Conservation (phyloP, 257 asterid genomes). For the Verbascum thapsus region DNA sequence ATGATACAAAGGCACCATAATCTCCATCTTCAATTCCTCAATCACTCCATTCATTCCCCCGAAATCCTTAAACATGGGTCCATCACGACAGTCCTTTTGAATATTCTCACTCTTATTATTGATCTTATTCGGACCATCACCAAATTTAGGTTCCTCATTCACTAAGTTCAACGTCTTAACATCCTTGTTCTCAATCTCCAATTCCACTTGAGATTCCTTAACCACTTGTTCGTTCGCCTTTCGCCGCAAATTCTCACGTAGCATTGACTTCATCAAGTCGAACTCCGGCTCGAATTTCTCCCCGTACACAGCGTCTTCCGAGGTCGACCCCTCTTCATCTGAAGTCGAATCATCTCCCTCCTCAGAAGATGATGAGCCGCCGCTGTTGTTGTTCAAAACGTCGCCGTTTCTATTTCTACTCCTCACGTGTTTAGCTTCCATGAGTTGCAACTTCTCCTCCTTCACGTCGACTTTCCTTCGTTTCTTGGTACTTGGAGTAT, state of each 20-base stretch:
- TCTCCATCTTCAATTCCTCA: constrained; percentile 75
- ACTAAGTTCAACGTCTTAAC: constrained; percentile 44
- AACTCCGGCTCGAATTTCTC: constrained; percentile 60
- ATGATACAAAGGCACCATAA: constrained; percentile 68
- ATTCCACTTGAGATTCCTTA: constrained; percentile 35
- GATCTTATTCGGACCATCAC: constrained; percentile 21
- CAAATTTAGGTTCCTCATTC: constrained; percentile 33
- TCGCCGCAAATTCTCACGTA: constrained; percentile 50
- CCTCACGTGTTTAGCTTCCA: constrained; percentile 44
- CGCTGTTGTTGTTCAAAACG: too few species aligned
- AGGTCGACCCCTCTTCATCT: constrained; percentile 51
- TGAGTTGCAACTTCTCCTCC: too few species aligned
- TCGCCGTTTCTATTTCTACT: constrained; percentile 27
- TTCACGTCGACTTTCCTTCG: too few species aligned
- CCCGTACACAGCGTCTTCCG: constrained; percentile 49
- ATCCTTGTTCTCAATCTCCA: constrained; percentile 45
- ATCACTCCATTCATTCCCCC: constrained; percentile 77
- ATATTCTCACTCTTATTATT: constrained; percentile 12
- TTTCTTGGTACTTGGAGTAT: too few species aligned
- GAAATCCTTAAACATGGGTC: constrained; percentile 80
- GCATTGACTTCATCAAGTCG: constrained; percentile 70
- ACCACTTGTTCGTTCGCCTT: constrained; percentile 39
- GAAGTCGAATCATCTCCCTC: constrained; percentile 36
- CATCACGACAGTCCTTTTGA: constrained; percentile 21
- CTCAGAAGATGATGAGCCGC: constrained; percentile 45